Percentiles rank a stretch among this genome's conserved stretches.
phyloP scores from a whole-genome alignment of 768 basidiomycete species.

The Trametes coccinea region DNA sequence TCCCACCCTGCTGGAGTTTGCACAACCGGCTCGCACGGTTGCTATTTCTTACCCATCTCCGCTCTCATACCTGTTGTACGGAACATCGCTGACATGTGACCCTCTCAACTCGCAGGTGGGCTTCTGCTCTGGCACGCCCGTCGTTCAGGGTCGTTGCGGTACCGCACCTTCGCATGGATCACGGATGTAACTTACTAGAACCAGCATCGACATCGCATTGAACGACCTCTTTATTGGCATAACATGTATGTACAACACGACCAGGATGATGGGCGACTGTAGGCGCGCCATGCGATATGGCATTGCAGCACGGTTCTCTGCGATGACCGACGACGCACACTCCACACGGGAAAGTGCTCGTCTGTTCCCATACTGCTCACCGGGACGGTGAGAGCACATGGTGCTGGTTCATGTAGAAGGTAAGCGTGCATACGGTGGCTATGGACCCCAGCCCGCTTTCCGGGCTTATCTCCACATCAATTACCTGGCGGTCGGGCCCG shows the following conservation, averaged over 20 bases:
- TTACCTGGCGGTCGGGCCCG: constrained; percentile 9
- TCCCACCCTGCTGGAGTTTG: constrained; percentile 9
- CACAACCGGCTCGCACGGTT: constrained; percentile 13
- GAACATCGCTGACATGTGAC: constrained; percentile 20
- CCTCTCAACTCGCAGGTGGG: constrained; percentile 1
- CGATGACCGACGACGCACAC: constrained; percentile 1
- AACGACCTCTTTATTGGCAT: constrained; percentile 18
- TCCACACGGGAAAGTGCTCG: background rate
- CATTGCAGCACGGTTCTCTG: constrained; percentile 2
- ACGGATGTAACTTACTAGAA: constrained; percentile 21
- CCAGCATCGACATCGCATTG: constrained; percentile 6
- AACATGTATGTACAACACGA: constrained; percentile 10
- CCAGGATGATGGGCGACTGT: background rate
- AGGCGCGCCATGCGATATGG: background rate
- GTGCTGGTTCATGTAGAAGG: background rate
- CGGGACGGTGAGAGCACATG: background rate
- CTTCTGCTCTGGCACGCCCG: background rate
- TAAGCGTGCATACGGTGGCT: background rate
- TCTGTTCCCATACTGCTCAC: background rate
- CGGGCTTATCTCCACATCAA: background rate
- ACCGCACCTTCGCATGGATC: background rate
- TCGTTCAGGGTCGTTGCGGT: constrained; percentile 1
- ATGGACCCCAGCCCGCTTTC: background rate
- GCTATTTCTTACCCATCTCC: constrained; percentile 7
- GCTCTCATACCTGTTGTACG: constrained; percentile 11